Evolutionary conservation across 2,329 filamentous ascomycete genomes (phyloP).

Genomic region (Xylaria sp.): DNA sequence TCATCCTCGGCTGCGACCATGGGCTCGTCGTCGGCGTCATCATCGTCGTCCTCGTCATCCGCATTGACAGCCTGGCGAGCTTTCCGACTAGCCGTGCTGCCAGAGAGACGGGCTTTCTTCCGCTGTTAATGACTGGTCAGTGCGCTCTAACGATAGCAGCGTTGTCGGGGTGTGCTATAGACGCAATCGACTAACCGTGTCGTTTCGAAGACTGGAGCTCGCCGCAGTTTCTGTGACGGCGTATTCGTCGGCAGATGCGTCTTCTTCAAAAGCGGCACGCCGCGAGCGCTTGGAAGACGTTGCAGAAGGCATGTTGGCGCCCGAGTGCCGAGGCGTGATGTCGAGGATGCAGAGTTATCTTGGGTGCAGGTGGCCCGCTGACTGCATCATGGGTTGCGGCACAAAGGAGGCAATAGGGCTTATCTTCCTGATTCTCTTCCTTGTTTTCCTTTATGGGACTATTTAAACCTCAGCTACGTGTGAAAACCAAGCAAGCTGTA

Average conservation of each 20-base stretch:
- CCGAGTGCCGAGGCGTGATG: slow-evolving; percentile 3
- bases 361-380: slow-evolving; percentile 9
- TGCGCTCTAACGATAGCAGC: neutral
- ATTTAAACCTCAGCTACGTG: neutral
- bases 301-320: slow-evolving; percentile 45
- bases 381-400: slow-evolving; percentile 35
- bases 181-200: slow-evolving; percentile 51
- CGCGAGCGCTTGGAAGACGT: slow-evolving; percentile 57
- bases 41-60: slow-evolving; percentile 50
- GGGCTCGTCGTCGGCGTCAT: slow-evolving; percentile 31
- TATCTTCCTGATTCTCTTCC: neutral
- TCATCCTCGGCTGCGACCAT: slow-evolving; percentile 44
- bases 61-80: slow-evolving; percentile 34
- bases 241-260: slow-evolving; percentile 50
- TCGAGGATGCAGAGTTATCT: neutral
- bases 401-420: neutral
- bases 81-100: slow-evolving; percentile 38
- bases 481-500: neutral
- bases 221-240: slow-evolving; percentile 54
- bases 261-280: slow-evolving; percentile 49
- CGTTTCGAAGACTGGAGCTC: slow-evolving; percentile 55
- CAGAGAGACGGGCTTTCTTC: slow-evolving; percentile 55
- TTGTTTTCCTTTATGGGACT: neutral
- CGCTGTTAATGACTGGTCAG: slow-evolving; percentile 44
- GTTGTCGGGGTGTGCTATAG: neutral